These are phyloP conservation scores for Vararia minispora DNA, from an alignment of 768 basidiomycete species.

Conservation along the genomic window DNA sequence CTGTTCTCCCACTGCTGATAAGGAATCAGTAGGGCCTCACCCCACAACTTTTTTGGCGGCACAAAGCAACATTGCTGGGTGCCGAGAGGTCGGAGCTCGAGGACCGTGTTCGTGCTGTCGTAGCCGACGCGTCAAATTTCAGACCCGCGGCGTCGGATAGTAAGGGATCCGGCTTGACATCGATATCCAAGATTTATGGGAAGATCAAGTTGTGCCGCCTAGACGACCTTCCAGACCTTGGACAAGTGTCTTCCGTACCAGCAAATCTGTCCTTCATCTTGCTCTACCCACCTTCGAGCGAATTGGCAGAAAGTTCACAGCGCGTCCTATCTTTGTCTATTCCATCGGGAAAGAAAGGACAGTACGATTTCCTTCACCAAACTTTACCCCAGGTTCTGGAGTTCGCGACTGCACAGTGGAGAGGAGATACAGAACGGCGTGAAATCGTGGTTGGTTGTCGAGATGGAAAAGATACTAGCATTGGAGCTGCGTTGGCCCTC, in stretches of 20 bases:
- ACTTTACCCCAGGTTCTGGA: conserved; percentile 37
- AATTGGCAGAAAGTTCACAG: no score
- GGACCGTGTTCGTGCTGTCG: conserved; percentile 25
- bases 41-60: conserved; percentile 58
- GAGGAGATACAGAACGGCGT: conserved; percentile 18
- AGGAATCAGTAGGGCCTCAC: conserved; percentile 53
- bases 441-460: conserved; percentile 42
- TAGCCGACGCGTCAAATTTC: conserved; percentile 11
- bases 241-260: no score
- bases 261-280: conserved; percentile 4
- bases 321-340: conserved; percentile 18
- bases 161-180: conserved; percentile 15
- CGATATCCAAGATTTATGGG: conserved; percentile 27
- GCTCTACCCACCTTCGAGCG: conserved; percentile 9
- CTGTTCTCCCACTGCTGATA: not conserved
- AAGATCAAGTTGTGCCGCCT: conserved; percentile 30
- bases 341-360: conserved; percentile 41
- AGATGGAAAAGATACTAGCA: conserved; percentile 48
- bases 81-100: conserved; percentile 39
- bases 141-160: no score
- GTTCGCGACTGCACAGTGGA: conserved; percentile 34
- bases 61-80: conserved; percentile 37
- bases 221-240: conserved; percentile 16
- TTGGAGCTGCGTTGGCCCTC: conserved; percentile 52
- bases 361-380: conserved; percentile 33